Percentiles rank a stretch among this genome's conserved stretches.
Conservation (phyloP, 1,284 basidiomycete species). For the Puccinia hordei region DNA sequence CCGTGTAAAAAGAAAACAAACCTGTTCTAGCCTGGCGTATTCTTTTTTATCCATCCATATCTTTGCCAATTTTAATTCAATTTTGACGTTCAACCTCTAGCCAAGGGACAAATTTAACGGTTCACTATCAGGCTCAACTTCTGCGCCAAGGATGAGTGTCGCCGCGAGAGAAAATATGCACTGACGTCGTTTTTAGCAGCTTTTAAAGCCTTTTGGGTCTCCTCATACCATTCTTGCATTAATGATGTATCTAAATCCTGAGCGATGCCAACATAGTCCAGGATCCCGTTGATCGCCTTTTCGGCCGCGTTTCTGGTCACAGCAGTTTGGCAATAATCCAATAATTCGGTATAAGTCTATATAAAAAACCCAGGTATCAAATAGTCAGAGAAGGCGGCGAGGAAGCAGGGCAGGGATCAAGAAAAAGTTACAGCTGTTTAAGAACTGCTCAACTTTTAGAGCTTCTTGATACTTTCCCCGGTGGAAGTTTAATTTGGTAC, state of each 20-base stretch:
- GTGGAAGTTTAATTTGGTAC: constrained; percentile 87
- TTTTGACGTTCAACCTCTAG: constrained; percentile 88
- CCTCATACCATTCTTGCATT: constrained; percentile 92
- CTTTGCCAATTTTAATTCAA: constrained; percentile 94
- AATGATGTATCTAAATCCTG: constrained; percentile 78
- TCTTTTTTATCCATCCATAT: constrained; percentile 95
- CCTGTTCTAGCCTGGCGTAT: constrained; percentile 78
- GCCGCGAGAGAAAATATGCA: background rate
- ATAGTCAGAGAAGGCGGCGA: too few species aligned
- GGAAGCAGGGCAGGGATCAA: too few species aligned
- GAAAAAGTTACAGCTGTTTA: too few species aligned
- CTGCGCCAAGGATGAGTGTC: background rate
- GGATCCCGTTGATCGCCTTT: constrained; percentile 96
- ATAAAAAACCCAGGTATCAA: background rate
- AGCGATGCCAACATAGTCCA: constrained; percentile 92
- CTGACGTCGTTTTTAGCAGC: constrained; percentile 93
- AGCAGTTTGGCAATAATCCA: constrained; percentile 33
- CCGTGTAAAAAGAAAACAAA: constrained; percentile 58
- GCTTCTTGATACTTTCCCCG: constrained; percentile 80
- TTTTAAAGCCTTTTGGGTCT: constrained; percentile 81
- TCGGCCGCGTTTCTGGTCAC: constrained; percentile 68
- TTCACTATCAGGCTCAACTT: background rate
- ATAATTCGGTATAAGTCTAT: constrained; percentile 43
- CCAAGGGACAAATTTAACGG: background rate
- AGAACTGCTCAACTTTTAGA: constrained; percentile 77